Conservation (phyloP, 345 rosid species). For the Pugionium dolabratum region DNA sequence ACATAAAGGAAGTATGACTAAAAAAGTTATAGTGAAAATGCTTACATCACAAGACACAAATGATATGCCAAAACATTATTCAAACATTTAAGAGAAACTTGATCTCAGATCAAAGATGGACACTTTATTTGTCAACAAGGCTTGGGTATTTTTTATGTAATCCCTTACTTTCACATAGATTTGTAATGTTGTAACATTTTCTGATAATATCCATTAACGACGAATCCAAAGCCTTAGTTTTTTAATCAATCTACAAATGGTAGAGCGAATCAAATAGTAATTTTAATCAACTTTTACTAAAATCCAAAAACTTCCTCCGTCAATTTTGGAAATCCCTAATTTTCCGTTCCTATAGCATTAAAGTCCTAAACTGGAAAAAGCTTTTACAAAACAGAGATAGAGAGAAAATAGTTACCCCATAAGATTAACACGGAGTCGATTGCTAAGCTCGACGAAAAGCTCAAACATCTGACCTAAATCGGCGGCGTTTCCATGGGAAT, state of each 20-base stretch:
- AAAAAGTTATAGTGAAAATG: not conserved
- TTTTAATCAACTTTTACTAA: too few relatives aligned
- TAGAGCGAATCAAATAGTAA: too few relatives aligned
- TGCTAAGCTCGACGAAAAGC: slow-evolving; percentile 83
- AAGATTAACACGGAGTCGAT: slow-evolving; percentile 83
- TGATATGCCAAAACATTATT: not conserved
- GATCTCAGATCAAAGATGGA: too few relatives aligned
- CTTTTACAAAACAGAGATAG: not conserved
- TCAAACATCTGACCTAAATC: slow-evolving; percentile 97
- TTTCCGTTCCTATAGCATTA: not conserved
- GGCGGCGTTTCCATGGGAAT: slow-evolving; percentile 66
- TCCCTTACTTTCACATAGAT: too few relatives aligned
- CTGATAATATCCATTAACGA: not conserved
- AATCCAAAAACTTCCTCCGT: not conserved
- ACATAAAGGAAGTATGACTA: too few relatives aligned
- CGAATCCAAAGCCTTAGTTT: not conserved
- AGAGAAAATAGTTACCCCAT: slow-evolving; percentile 62
- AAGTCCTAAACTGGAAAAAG: not conserved
- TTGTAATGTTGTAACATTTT: too few relatives aligned
- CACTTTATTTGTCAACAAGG: too few relatives aligned
- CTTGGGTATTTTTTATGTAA: too few relatives aligned
- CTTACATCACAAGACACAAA: not conserved
- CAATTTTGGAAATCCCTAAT: slow-evolving; percentile 1
- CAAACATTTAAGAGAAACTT: not conserved
- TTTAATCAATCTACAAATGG: not conserved